phyloP scores from a whole-genome alignment of 192 early-diverging fungal species.

The Podila minutissima region DNA sequence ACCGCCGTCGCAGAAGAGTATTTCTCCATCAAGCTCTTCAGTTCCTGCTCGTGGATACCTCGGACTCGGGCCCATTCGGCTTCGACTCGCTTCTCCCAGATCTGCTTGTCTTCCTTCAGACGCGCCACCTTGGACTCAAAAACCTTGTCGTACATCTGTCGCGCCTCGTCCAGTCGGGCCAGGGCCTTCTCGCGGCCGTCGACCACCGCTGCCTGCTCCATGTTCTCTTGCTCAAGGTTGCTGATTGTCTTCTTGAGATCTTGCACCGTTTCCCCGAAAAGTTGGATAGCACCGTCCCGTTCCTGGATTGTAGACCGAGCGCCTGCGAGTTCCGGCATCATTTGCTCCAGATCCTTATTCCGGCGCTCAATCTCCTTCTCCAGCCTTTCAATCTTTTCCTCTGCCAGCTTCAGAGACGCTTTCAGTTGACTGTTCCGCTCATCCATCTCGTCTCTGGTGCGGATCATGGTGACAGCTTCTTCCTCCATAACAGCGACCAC shows the following conservation, averaged over 20 bases:
- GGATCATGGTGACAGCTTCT: neutral
- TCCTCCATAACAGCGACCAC: neutral
- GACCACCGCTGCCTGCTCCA: constrained; percentile 22
- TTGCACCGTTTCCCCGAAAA: constrained; percentile 7
- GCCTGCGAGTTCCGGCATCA: constrained; percentile 5
- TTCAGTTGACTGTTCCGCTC: neutral
- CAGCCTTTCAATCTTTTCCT: neutral
- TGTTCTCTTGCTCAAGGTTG: neutral
- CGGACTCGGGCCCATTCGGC: constrained; percentile 9
- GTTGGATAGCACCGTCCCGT: neutral
- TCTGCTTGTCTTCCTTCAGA: constrained; percentile 27
- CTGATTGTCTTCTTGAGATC: neutral
- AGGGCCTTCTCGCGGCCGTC: constrained; percentile 26
- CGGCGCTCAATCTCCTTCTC: constrained; percentile 8
- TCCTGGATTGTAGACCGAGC: constrained; percentile 5
- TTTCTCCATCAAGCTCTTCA: constrained; percentile 3
- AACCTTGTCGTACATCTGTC: constrained; percentile 27
- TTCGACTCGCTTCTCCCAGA: constrained; percentile 2
- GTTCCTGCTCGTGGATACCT: neutral
- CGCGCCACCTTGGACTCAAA: constrained; percentile 32
- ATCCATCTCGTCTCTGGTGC: constrained; percentile 1
- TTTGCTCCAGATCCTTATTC: constrained; percentile 18
- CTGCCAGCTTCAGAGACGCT: neutral
- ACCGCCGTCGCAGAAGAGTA: neutral
- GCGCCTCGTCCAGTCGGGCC: constrained; percentile 18